Base-by-base conservation (phyloP, 768 basidiomycete genomes). In the Pleurotus ostreatus region DNA sequence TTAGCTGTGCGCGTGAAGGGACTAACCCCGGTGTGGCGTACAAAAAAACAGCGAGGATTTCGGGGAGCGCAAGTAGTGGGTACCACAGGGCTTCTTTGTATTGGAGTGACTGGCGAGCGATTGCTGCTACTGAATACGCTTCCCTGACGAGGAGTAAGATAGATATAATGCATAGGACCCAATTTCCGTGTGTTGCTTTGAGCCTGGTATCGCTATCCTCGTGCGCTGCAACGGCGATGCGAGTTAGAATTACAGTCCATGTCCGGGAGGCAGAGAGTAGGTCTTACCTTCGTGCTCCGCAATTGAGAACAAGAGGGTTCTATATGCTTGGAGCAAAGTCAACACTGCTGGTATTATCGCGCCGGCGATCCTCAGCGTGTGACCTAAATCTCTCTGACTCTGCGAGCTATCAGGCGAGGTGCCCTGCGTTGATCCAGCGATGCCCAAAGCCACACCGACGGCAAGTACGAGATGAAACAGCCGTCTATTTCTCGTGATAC, bases 41-140 rank as follows among this genome's bases (percentile, higher is more conserved):
- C 23, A 73, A 59, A 0, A 64, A 13, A 2, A 78, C 72, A 0
- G 71, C 71, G 12, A 77, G 56, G 22, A 75, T 53, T 59, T 78
- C 78, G 0, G 76, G 70, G 4, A 74, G 49, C 1, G 72, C 74
- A 4, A 71, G 60, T 2, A 79, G 59, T 1, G 77, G 75, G 55
- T 78, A 78, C 76, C 76, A 78, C 4, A 69, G 60, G 20, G 60
- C 63, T 54, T 79, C 78, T 16, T 70, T 62, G 20, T 66, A 62
- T 52, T 68, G 63, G 40, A 61, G 68, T 1, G 40, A 16, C 4
- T 57, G 34, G 34, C 74, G 60, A 20, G 55, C 60, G 1, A 74
- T 48, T 0, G 75, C 76, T 7, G 65, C 74, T 0, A 20, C 66
- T 18, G 66, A 48, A 59, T 73, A 79, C 2, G 58, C 57, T 55